Evolutionary conservation across 768 basidiomycete genomes (phyloP).

Genomic region (Tricholoma hemisulphureum): DNA sequence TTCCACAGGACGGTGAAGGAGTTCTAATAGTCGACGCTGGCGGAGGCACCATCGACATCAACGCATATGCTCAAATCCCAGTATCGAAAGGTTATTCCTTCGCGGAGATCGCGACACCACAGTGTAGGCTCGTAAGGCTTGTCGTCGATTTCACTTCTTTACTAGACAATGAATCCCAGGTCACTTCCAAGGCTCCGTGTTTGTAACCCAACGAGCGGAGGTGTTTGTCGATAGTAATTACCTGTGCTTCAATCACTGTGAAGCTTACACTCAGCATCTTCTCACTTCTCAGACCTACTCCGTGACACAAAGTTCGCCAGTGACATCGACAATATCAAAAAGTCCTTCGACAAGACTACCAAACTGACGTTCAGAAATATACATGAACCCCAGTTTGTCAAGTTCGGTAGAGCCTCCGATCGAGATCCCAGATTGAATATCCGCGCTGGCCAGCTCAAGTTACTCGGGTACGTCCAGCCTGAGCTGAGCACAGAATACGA

Average conservation of each 20-base stretch:
- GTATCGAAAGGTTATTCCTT: constrained; percentile 25
- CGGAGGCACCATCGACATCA: constrained; percentile 61
- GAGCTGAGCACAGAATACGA: not conserved
- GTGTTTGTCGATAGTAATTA: constrained; percentile 39
- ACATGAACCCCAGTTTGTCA: constrained; percentile 37
- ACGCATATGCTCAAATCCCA: constrained; percentile 45
- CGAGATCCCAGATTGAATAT: constrained; percentile 37
- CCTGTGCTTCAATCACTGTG: not conserved
- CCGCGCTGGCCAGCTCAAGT: constrained; percentile 39
- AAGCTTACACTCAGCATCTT: not conserved
- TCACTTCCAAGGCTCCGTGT: constrained; percentile 49
- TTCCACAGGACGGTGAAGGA: constrained; percentile 40
- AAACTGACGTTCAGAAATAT: constrained; percentile 39
- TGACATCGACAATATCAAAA: constrained; percentile 37
- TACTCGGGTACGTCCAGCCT: constrained; percentile 28
- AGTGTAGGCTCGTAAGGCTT: constrained; percentile 30
- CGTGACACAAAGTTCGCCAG: constrained; percentile 38
- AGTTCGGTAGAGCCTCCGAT: constrained; percentile 40
- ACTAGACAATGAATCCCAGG: no score
- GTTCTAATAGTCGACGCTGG: constrained; percentile 61
- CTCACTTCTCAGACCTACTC: constrained; percentile 33
- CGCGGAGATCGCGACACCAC: constrained; percentile 48
- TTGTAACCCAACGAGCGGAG: constrained; percentile 45
- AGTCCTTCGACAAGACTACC: constrained; percentile 42
- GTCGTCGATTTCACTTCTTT: not conserved